Percentiles rank a stretch among this genome's conserved stretches.
Conservation (phyloP, 176 grass and related monocot species). For the Phragmites australis region DNA sequence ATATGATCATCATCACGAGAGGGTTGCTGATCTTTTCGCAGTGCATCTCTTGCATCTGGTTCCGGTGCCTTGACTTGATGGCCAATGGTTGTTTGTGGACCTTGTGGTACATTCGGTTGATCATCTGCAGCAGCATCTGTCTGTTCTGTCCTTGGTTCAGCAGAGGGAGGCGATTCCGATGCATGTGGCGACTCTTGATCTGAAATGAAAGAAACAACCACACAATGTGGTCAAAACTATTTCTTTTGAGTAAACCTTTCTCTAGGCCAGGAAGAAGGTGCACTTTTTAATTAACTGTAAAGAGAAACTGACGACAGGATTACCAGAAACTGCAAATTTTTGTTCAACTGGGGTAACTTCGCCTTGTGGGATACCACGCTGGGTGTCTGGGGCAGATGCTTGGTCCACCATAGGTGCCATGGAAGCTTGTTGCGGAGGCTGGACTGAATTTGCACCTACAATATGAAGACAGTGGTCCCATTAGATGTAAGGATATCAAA, state of each 20-base stretch:
- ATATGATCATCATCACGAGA: background rate
- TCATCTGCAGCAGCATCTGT: background rate
- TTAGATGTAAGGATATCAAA: too few species aligned
- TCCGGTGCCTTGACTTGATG: background rate
- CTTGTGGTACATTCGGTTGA: background rate
- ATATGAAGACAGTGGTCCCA: too few species aligned
- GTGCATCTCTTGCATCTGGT: conserved; percentile 3
- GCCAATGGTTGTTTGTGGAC: background rate
- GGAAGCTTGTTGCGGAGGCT: background rate
- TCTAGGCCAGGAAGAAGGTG: background rate
- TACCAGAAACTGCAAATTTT: conserved; percentile 24
- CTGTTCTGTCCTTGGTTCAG: conserved; percentile 26
- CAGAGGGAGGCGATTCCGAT: background rate
- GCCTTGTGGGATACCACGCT: background rate
- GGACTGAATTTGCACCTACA: conserved; percentile 3
- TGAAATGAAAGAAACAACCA: background rate
- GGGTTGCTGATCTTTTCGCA: background rate
- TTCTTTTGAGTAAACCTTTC: background rate
- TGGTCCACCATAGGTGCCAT: background rate
- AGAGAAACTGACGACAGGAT: background rate
- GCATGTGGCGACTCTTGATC: background rate
- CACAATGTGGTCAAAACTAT: too few species aligned
- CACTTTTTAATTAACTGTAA: background rate
- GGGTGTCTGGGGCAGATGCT: background rate
- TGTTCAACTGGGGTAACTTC: background rate